Conservation (phyloP, 805 yeast genomes). For the Teunomyces cretensis region DNA sequence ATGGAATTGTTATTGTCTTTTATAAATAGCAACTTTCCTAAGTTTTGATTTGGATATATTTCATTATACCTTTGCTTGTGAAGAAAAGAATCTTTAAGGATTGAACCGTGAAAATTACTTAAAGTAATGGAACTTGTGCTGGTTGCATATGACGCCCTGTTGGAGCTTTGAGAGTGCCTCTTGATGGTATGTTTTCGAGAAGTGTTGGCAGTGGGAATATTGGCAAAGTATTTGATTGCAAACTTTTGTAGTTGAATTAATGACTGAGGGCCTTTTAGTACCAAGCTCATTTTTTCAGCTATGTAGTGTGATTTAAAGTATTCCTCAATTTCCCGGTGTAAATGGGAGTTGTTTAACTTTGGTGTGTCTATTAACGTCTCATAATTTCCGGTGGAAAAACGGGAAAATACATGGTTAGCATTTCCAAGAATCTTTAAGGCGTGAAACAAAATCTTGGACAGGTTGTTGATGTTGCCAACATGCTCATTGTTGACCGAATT, state of each 20-base stretch:
- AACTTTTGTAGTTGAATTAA: slow-evolving; percentile 54
- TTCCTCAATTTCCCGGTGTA: slow-evolving; percentile 33
- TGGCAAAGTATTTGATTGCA: slow-evolving; percentile 44
- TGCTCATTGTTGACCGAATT: slow-evolving; percentile 69
- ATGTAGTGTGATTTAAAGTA: slow-evolving; percentile 45
- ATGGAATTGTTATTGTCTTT: not conserved
- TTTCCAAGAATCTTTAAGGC: slow-evolving; percentile 54
- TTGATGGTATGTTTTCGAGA: not conserved
- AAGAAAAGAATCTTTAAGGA: not conserved
- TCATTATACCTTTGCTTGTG: not conserved
- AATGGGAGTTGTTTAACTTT: slow-evolving; percentile 28
- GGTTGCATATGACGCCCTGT: not conserved
- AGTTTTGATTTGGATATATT: not conserved
- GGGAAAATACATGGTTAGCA: slow-evolving; percentile 50
- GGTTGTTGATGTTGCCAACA: slow-evolving; percentile 44
- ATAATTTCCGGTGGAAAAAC: slow-evolving; percentile 66
- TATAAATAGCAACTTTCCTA: slow-evolving; percentile 6
- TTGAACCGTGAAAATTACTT: not conserved
- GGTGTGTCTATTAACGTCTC: slow-evolving; percentile 45
- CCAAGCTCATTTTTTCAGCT: slow-evolving; percentile 55
- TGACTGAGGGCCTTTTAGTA: slow-evolving; percentile 67
- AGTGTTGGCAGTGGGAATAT: slow-evolving; percentile 15
- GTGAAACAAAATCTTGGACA: slow-evolving; percentile 54
- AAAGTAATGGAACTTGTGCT: not conserved
- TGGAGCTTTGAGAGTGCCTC: not conserved